Percentiles rank a stretch among this genome's conserved stretches.
Conservation (phyloP, 116 monocot genomes). For the Phalaenopsis hybrid region DNA sequence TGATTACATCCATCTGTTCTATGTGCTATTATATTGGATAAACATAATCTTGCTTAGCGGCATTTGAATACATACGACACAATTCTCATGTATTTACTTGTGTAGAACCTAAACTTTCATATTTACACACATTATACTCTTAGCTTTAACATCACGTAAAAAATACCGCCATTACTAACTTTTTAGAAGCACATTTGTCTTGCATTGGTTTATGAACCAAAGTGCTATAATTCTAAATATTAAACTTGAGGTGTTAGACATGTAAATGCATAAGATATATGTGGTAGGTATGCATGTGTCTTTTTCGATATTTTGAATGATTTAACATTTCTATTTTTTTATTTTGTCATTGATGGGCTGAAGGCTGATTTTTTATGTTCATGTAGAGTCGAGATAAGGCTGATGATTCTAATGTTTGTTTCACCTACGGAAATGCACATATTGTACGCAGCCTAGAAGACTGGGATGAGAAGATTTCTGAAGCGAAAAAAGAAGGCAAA, state of each 20-base stretch:
- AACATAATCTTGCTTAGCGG: neutral
- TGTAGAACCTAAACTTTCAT: no score
- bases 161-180: no score
- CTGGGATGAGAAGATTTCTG: constrained; percentile 61
- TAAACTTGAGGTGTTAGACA: no score
- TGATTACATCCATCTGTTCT: neutral
- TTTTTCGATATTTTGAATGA: neutral
- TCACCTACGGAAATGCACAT: constrained; percentile 56
- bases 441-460: constrained; percentile 45
- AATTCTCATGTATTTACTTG: no score
- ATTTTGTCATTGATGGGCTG: neutral
- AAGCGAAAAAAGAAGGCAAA: constrained; percentile 64
- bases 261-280: no score
- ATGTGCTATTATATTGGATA: neutral
- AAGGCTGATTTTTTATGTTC: neutral
- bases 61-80: no score
- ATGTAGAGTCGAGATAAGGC: constrained; percentile 10
- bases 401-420: constrained; percentile 41
- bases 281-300: no score
- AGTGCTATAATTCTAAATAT: no score
- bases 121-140: no score
- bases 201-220: no score
- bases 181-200: no score
- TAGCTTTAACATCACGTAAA: no score
- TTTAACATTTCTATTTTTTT: neutral